Conservation (phyloP, 2,329 filamentous ascomycete species). For the Xylariales sp. region DNA sequence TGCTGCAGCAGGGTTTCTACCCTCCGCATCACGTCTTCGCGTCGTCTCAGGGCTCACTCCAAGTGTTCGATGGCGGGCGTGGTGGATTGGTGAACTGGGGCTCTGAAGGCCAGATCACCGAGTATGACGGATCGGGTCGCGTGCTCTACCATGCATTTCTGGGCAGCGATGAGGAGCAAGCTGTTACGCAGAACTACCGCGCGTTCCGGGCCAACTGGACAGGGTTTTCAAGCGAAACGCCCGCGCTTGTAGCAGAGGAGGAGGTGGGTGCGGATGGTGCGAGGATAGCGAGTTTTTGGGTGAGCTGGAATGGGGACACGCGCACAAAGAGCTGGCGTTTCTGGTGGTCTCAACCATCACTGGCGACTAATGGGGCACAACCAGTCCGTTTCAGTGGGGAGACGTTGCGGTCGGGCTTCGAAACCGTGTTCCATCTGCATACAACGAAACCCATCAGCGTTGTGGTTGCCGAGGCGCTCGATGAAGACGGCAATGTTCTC, state of each 20-base stretch:
- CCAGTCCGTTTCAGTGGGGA: background rate
- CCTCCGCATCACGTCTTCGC: conserved; percentile 43
- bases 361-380: background rate
- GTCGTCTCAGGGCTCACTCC: conserved; percentile 36
- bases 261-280: background rate
- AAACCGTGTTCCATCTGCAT: background rate
- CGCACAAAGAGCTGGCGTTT: background rate
- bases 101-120: conserved; percentile 16
- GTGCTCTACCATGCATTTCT: conserved; percentile 3
- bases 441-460: background rate
- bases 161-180: background rate
- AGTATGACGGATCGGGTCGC: background rate
- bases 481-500: background rate
- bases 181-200: conserved; percentile 1
- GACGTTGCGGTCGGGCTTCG: too few relatives aligned
- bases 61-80: conserved; percentile 29
- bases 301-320: conserved; percentile 4
- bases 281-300: background rate
- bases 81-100: conserved; percentile 46
- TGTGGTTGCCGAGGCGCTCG: conserved; percentile 1
- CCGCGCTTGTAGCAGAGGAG: background rate
- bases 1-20: conserved; percentile 40
- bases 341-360: background rate
- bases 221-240: background rate
- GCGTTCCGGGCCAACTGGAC: conserved; percentile 2